A percentile compares a stretch with the other conserved stretches of the same genome.
Conservation (phyloP, 148 eudicot genomes). For the Diospyros lotus region DNA sequence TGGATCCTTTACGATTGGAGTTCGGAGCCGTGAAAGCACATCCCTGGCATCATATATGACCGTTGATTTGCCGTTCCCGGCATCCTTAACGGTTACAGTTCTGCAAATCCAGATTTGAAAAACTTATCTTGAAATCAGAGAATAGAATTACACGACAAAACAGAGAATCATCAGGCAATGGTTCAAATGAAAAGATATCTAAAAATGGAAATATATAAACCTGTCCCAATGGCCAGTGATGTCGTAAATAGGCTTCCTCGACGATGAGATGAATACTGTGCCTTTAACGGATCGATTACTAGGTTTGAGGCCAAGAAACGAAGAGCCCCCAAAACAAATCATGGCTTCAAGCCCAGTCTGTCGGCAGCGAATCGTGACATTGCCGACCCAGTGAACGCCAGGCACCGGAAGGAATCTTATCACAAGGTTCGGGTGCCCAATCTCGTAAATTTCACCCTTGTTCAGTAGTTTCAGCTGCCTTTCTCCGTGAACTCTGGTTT, state of each 20-base stretch:
- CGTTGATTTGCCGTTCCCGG: slow-evolving; percentile 30
- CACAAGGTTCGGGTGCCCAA: slow-evolving; percentile 59
- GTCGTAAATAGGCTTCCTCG: slow-evolving; percentile 46
- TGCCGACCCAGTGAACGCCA: slow-evolving; percentile 68
- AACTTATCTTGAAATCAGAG: not conserved
- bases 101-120: slow-evolving; percentile 24
- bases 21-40: slow-evolving; percentile 43
- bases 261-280: slow-evolving; percentile 40
- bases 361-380: slow-evolving; percentile 50
- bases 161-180: too few species aligned
- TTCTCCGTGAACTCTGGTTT: slow-evolving; percentile 49
- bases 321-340: slow-evolving; percentile 37
- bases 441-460: slow-evolving; percentile 54
- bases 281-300: slow-evolving; percentile 44
- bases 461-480: slow-evolving; percentile 44
- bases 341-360: slow-evolving; percentile 67
- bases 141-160: not conserved
- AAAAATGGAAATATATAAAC: too few species aligned
- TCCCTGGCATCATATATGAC: slow-evolving; percentile 61
- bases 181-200: too few species aligned
- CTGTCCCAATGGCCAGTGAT: slow-evolving; percentile 84
- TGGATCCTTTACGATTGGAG: slow-evolving; percentile 47
- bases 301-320: slow-evolving; percentile 41
- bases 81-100: slow-evolving; percentile 48
- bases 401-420: slow-evolving; percentile 67